phyloP scores from a whole-genome alignment of 768 basidiomycete species.

The Crepidotus variabilis region DNA sequence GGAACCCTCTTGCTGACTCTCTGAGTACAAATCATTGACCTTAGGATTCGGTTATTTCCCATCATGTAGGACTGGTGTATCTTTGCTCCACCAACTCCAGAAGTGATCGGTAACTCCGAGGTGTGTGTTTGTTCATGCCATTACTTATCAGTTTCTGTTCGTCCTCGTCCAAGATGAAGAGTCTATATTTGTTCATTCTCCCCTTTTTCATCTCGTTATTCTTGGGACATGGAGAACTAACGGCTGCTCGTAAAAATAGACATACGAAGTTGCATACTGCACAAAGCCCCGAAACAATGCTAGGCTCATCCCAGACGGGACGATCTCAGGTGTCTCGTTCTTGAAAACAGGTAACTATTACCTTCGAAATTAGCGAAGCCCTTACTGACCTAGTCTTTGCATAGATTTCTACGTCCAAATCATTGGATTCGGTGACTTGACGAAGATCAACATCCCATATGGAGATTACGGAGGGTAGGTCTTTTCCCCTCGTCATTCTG shows the following conservation, averaged over 20 bases:
- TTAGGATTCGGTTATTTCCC: not conserved
- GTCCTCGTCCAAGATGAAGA: not conserved
- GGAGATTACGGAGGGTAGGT: conserved; percentile 39
- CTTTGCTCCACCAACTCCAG: conserved; percentile 33
- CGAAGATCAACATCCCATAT: conserved; percentile 33
- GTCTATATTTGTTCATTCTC: no score
- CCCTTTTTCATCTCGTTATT: no score
- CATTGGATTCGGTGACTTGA: conserved; percentile 40
- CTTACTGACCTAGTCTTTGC: not conserved
- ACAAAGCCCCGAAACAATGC: conserved; percentile 40
- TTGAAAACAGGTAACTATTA: conserved; percentile 31
- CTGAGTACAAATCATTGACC: not conserved
- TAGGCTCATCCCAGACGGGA: conserved; percentile 41
- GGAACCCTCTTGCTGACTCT: not conserved
- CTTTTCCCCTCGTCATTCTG: not conserved
- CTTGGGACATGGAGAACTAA: no score
- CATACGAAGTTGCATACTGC: conserved; percentile 43
- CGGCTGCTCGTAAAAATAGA: conserved; percentile 18
- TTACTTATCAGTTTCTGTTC: not conserved
- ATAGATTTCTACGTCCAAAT: conserved; percentile 39
- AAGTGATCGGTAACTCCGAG: conserved; percentile 35
- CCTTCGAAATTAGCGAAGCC: not conserved
- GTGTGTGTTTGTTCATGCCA: conserved; percentile 13
- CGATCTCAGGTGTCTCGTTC: conserved; percentile 36
- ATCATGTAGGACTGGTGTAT: conserved; percentile 35